Conservation (phyloP, 1,284 basidiomycete species). For the Lentinus polychrous region DNA sequence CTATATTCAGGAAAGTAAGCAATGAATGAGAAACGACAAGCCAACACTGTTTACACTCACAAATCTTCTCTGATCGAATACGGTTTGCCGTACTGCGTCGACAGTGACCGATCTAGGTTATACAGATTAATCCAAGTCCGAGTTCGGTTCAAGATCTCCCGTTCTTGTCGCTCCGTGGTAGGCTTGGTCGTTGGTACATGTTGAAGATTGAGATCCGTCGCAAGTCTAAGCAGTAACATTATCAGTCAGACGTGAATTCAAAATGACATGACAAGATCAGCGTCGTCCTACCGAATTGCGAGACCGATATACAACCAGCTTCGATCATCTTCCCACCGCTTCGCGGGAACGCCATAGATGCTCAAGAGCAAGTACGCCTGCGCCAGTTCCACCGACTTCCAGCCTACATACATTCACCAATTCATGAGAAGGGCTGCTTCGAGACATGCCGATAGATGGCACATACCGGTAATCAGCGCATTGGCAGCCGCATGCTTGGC, state of each 20-base stretch:
- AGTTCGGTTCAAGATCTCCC: constrained; percentile 76
- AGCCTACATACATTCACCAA: constrained; percentile 37
- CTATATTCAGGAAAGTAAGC: constrained; percentile 26
- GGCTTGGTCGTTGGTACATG: constrained; percentile 55
- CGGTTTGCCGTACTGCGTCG: constrained; percentile 84
- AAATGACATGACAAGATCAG: no score
- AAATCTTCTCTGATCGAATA: constrained; percentile 82
- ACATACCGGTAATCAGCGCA: constrained; percentile 46
- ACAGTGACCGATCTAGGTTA: constrained; percentile 75
- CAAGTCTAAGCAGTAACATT: constrained; percentile 48
- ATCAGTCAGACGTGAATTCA: background rate
- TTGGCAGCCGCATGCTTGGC: constrained; percentile 76
- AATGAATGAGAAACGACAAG: background rate
- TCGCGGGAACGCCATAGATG: constrained; percentile 70
- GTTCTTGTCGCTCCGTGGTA: constrained; percentile 58
- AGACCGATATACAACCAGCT: constrained; percentile 79
- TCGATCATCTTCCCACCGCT: constrained; percentile 77
- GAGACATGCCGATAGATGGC: background rate
- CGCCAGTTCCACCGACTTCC: constrained; percentile 60
- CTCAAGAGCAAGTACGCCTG: constrained; percentile 71
- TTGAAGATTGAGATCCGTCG: constrained; percentile 82
- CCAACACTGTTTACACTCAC: constrained; percentile 31
- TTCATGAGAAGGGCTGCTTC: background rate
- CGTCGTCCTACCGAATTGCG: constrained; percentile 72
- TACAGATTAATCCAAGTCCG: constrained; percentile 86